Evolutionary conservation across 2,329 filamentous ascomycete genomes (phyloP), one percentile per base, ranked within the genome.

Genomic region (Daldinia eschscholtzii): DNA sequence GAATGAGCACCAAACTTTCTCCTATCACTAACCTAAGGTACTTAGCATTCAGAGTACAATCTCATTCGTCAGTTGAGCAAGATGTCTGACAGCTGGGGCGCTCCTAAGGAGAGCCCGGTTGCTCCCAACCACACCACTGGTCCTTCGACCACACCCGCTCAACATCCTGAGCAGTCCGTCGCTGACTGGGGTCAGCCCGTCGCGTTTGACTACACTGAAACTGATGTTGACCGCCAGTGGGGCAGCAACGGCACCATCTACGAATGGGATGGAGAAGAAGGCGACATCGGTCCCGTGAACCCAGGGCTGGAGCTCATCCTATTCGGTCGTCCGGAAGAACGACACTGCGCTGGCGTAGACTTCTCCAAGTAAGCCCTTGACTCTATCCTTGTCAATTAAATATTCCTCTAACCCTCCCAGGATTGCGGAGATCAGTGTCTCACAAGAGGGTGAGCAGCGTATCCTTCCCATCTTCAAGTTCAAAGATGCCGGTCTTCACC

Each of bases 251-350:
- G 89, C n/a, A 81, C 78, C 0, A 84, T 92, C 48, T 98, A 98
- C 74, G 88, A 94, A 76, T 98, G 92, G 92, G 86, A 89, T 18
- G 93, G 94, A 10, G 93, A 97, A 2, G 92, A 87, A 73, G 96
- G 95, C 1, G 95, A 98, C 44, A 84, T 99, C 61, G 95, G 91
- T 6, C 94, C 94, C 0, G 84, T 83, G 57, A 87, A 90, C 60
- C 83, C 86, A 0, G 87, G 89, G 55, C 87, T 99, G 0, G 95
- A 98, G 82, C 74, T 86, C 6, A 83, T 91, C 73, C 88, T 99
- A 6, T 99, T 97, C 65, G 89, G 89, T 4, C 79, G 82, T 62
- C 84, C 87, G 0, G 81, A 82, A 5, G 83, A 87, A 52, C 82
- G 87, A 30, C 78, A 77, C 93, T 74, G 83, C 86, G 26, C 88